Conservation (phyloP, 495 filamentous ascomycete species). For the Aspergillus indologenus region DNA sequence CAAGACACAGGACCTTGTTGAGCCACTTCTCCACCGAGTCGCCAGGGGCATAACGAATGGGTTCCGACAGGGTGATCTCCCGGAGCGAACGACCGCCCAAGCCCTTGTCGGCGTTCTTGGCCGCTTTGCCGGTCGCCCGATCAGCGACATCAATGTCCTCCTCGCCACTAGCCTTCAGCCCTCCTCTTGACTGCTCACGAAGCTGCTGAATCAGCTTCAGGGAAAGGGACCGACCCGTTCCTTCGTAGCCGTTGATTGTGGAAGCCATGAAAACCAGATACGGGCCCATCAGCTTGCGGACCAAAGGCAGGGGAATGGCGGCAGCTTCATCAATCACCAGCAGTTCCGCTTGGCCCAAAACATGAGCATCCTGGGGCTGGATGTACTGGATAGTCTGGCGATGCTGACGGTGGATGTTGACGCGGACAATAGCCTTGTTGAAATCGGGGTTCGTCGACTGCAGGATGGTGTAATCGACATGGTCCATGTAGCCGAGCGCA, state of each 20-base stretch:
- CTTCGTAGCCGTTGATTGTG: constrained; percentile 98
- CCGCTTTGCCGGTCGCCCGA: constrained; percentile 72
- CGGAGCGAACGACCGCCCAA: constrained; percentile 58
- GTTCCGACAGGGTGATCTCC: constrained; percentile 89
- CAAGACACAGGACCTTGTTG: constrained; percentile 89
- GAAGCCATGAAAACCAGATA: constrained; percentile 99
- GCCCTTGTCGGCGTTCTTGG: constrained; percentile 59
- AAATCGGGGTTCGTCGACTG: constrained; percentile 98
- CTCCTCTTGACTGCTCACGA: constrained; percentile 78
- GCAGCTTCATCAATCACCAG: constrained; percentile 98
- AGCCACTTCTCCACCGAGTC: constrained; percentile 96
- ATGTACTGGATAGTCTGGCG: constrained; percentile 99
- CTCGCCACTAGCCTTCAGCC: constrained; percentile 85
- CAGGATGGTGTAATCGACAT: constrained; percentile 95
- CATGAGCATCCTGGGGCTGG: constrained; percentile 90
- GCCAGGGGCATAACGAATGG: constrained; percentile 89
- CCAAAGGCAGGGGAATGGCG: constrained; percentile 89
- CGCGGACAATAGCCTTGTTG: constrained; percentile 96
- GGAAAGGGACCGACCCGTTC: constrained; percentile 91
- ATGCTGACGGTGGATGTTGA: constrained; percentile 93
- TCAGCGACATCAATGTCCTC: constrained; percentile 63
- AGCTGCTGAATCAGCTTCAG: constrained; percentile 97
- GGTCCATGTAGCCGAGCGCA: constrained; percentile 85
- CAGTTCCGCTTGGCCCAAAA: constrained; percentile 91
- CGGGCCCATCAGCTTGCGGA: constrained; percentile 93